Percentiles rank a stretch among this genome's conserved stretches.
Evolutionary conservation across 2,329 filamentous ascomycete species (phyloP).

Genomic region (Drechslerella dactyloides): DNA sequence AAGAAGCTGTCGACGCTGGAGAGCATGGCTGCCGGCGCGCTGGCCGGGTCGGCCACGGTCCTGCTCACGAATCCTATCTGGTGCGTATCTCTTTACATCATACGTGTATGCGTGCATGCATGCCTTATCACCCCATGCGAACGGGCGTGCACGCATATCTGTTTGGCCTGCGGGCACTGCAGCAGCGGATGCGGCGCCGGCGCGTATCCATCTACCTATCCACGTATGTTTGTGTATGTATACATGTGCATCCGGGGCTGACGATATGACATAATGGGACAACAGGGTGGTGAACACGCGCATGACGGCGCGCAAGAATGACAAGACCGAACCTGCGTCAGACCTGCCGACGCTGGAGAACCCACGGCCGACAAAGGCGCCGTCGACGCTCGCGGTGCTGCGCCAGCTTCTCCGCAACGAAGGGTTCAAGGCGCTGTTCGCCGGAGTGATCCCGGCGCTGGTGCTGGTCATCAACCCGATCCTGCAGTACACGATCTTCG

Average conservation of each 20-base stretch:
- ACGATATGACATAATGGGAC: background rate
- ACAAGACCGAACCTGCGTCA: slow-evolving; percentile 58
- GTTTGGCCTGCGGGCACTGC: background rate
- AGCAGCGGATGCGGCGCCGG: too few species aligned
- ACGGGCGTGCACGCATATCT: too few species aligned
- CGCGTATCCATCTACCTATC: too few species aligned
- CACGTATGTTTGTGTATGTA: too few species aligned
- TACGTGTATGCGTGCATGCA: too few species aligned
- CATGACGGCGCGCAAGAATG: slow-evolving; percentile 86
- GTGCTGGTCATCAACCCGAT: slow-evolving; percentile 98
- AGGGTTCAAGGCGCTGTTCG: slow-evolving; percentile 82
- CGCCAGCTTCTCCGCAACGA: slow-evolving; percentile 81
- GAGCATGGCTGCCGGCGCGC: slow-evolving; percentile 90
- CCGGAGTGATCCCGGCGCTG: slow-evolving; percentile 88
- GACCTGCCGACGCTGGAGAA: slow-evolving; percentile 54
- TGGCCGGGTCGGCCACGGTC: slow-evolving; percentile 92
- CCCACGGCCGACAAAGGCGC: slow-evolving; percentile 62
- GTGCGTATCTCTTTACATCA: slow-evolving; percentile 57
- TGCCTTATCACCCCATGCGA: too few species aligned
- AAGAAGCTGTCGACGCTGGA: slow-evolving; percentile 89
- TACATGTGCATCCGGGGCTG: too few species aligned
- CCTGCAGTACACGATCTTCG: slow-evolving; percentile 96
- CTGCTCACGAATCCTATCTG: slow-evolving; percentile 98
- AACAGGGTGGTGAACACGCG: slow-evolving; percentile 83
- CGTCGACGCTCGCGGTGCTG: slow-evolving; percentile 80